A percentile compares a stretch with the other conserved stretches of the same genome.
Conservation (phyloP, 805 yeast species). For the Torulaspora microellipsoides region DNA sequence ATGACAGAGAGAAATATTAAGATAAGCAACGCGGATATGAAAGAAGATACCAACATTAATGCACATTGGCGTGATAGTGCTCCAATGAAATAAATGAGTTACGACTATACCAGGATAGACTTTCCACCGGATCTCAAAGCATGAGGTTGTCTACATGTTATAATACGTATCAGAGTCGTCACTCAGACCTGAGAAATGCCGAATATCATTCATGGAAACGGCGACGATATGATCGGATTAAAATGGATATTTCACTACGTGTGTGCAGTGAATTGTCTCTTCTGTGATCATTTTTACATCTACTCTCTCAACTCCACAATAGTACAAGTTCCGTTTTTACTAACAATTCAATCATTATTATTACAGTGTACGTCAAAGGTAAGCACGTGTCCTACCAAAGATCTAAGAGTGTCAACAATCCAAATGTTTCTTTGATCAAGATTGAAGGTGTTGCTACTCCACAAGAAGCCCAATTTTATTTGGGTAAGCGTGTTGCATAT, state of each 20-base stretch:
- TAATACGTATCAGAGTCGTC: no score
- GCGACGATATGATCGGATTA: no score
- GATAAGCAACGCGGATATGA: not conserved
- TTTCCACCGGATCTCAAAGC: no score
- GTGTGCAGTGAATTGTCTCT: no score
- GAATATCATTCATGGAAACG: no score
- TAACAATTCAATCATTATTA: conserved; percentile 12
- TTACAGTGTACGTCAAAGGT: conserved; percentile 97
- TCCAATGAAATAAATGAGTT: not conserved
- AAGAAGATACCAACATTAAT: not conserved
- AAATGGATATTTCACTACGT: no score
- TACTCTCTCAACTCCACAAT: no score
- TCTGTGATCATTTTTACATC: no score
- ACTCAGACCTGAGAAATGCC: no score
- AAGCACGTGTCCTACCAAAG: conserved; percentile 99
- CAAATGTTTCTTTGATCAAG: conserved; percentile 93
- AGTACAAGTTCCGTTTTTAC: conserved; percentile 4
- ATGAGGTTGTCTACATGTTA: no score
- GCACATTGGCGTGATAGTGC: not conserved
- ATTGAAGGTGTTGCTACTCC: conserved; percentile 92
- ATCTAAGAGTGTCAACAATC: conserved; percentile 97
- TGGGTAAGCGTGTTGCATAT: conserved; percentile 99
- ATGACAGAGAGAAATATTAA: not conserved
- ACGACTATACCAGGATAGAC: no score
- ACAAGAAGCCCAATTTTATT: conserved; percentile 97